phyloP scores from a whole-genome alignment of 2,329 filamentous ascomycete species.

The Fusarium annulatum region DNA sequence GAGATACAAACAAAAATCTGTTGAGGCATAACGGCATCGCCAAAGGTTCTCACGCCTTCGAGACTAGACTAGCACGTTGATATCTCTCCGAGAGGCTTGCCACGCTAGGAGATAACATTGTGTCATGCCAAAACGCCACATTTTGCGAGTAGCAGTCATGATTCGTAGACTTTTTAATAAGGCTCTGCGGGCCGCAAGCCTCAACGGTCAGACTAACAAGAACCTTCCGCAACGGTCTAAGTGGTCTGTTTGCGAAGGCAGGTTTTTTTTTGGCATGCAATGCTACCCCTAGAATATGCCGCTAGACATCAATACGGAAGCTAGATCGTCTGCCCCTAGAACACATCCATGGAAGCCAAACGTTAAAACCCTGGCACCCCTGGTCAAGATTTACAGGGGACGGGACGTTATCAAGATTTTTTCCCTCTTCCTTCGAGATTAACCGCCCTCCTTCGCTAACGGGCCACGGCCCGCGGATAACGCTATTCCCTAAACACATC shows the following conservation, averaged over 20 bases:
- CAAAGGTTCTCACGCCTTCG: background rate
- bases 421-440: background rate
- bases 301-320: constrained; percentile 26
- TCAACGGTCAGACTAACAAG: background rate
- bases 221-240: constrained; percentile 5
- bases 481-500: background rate
- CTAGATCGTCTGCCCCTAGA: background rate
- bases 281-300: constrained; percentile 1
- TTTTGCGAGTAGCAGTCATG: background rate
- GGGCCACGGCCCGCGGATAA: constrained; percentile 17
- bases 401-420: constrained; percentile 13
- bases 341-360: background rate
- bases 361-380: constrained; percentile 1
- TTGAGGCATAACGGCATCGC: background rate
- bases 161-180: background rate
- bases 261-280: background rate
- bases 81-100: background rate
- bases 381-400: constrained; percentile 2
- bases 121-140: constrained; percentile 8
- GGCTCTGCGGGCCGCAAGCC: constrained; percentile 25
- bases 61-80: background rate
- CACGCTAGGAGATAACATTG: background rate
- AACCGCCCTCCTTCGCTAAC: constrained; percentile 11
- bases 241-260: background rate
- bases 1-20: background rate